These are phyloP conservation scores for Boletus vinaceobasis DNA, from an alignment of 768 basidiomycete genomes.

Conservation along the genomic window DNA sequence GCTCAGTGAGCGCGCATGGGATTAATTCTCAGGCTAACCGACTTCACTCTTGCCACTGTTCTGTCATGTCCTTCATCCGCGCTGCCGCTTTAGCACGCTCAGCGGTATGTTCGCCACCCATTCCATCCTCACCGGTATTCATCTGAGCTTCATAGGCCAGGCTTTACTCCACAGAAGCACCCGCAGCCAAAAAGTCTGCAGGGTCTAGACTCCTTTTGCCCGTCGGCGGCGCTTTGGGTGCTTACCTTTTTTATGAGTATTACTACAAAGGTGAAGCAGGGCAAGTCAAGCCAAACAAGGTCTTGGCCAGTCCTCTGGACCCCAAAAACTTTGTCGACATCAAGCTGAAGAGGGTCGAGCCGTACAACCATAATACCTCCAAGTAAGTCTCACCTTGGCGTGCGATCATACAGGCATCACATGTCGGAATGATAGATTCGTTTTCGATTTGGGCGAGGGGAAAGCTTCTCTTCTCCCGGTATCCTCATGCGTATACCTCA, in stretches of 20 bases:
- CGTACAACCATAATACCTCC: conserved; percentile 94
- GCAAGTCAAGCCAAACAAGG: conserved; percentile 37
- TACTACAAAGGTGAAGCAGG: conserved; percentile 31
- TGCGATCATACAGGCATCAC: neutral
- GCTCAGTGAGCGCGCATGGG: neutral
- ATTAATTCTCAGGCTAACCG: neutral
- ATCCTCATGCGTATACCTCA: conserved; percentile 75
- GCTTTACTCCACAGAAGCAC: conserved; percentile 44
- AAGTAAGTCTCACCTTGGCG: conserved; percentile 42
- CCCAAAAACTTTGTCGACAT: conserved; percentile 75
- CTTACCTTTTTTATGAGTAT: conserved; percentile 50
- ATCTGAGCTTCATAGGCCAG: conserved; percentile 32
- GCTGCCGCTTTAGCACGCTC: conserved; percentile 40
- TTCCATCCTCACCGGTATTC: neutral
- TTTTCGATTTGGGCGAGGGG: conserved; percentile 77
- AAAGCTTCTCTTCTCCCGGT: conserved; percentile 76
- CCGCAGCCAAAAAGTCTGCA: conserved; percentile 47
- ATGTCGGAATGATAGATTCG: conserved; percentile 46
- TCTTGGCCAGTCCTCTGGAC: conserved; percentile 66
- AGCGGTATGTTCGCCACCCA: conserved; percentile 29
- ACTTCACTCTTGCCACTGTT: neutral
- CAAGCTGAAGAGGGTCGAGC: conserved; percentile 73
- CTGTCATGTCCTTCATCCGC: conserved; percentile 45
- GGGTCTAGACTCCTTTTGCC: conserved; percentile 43
- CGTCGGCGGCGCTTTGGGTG: conserved; percentile 37